Evolutionary conservation across 2,329 filamentous ascomycete genomes (phyloP).

Genomic region (Sporothrix humicola): DNA sequence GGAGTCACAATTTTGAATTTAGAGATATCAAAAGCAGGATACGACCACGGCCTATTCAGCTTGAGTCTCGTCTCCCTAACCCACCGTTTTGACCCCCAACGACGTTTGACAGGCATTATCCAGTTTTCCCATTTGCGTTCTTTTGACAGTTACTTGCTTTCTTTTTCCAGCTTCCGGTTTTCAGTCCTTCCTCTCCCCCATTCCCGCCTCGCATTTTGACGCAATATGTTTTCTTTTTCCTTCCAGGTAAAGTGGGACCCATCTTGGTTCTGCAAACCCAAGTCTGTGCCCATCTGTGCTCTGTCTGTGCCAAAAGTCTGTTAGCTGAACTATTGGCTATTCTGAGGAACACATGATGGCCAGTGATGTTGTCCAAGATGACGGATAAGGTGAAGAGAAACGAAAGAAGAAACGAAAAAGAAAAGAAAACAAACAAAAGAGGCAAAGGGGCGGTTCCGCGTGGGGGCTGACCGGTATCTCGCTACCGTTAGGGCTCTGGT

Average conservation of each 20-base stretch:
- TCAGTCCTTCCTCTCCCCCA: neutral
- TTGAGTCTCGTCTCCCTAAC: too few relatives aligned
- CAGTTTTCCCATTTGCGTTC: neutral
- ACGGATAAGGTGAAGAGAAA: neutral
- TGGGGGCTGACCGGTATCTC: neutral
- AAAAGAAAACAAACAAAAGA: neutral
- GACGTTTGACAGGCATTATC: neutral
- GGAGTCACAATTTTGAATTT: too few relatives aligned
- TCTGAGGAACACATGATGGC: neutral
- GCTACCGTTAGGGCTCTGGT: neutral
- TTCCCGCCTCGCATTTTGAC: neutral
- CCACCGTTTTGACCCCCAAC: conserved; percentile 18
- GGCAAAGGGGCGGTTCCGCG: neutral
- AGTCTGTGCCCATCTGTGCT: conserved; percentile 26
- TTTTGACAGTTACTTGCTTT: neutral
- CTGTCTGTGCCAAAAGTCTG: neutral
- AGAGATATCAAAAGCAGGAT: too few relatives aligned
- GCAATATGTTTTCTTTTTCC: conserved; percentile 1
- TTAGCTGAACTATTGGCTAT: neutral
- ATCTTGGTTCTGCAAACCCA: neutral
- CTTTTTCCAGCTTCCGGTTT: neutral
- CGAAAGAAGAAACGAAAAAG: neutral
- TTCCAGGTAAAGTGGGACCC: neutral
- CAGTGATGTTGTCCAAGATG: neutral
- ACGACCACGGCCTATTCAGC: too few relatives aligned